Base-by-base conservation (phyloP, 148 eudicot species). In the Simmondsia chinensis region DNA sequence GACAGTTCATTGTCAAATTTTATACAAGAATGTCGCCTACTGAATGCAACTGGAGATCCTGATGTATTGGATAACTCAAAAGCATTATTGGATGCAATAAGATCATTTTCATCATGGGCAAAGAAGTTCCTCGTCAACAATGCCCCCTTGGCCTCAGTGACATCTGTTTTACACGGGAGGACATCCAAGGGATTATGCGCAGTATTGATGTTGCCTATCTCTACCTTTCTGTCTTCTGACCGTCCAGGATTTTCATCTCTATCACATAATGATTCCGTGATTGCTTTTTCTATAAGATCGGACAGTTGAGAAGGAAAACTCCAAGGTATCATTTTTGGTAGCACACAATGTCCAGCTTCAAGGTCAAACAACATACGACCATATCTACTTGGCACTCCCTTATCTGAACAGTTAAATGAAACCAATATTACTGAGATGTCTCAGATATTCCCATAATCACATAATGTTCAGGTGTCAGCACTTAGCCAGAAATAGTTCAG, bases 241-340 rank as follows among this genome's bases (percentile, higher is more conserved):
- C 71, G 56, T 36, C 54, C 31, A 31, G 35, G 20, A 49, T 43
- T 63, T 61, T 84, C 78, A 47, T 79, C 75, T 33, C 14, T 20
- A n/a, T 11, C 43, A 36, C 54, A 43, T 33, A 77, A 56, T 43
- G 78, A 64, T 54, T 72, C 70, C 20, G 70, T 50, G 37, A 85
- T 74, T 77, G 82, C 88, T 69, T 61, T 74, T 39, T 79, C 95
- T 61, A 91, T 60, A 51, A 65, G 52, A 51, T 76, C 80, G 46
- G 95, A 76, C 21, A 91, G 61, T 28, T 63, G 50, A 56, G 95
- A 85, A 63, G 86, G 72, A 49, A 60, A 63, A 59, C 63, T 69
- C 77, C 73, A 75, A 30, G 78, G 74, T 34, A 85, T 60, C 60
- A 79, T 31, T 73, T 70, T 85, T 29, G 94, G 87, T 48, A 85